Percentiles rank a stretch among this genome's conserved stretches.
Evolutionary conservation across 1,139 yeast species (phyloP).

Genomic region (Taphrina flavorubra): DNA sequence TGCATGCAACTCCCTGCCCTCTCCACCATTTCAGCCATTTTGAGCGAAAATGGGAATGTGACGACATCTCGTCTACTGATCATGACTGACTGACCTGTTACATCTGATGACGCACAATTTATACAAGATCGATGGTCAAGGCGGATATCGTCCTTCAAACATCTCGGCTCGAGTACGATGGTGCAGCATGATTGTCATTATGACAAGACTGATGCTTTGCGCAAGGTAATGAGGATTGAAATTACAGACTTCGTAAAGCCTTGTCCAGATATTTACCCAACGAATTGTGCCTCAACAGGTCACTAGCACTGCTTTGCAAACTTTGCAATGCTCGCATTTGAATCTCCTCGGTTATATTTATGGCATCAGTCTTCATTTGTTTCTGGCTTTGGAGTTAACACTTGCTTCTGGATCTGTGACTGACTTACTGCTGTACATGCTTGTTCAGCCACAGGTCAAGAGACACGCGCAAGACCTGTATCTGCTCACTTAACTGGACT

Average conservation of each 20-base stretch:
- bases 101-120: too few relatives aligned
- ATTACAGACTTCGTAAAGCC: background rate
- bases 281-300: background rate
- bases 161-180: too few relatives aligned
- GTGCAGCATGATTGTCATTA: too few relatives aligned
- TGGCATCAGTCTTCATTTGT: background rate
- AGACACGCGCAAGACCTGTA: background rate
- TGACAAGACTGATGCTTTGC: too few relatives aligned
- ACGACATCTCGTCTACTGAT: background rate
- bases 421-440: background rate
- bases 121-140: too few relatives aligned
- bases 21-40: too few relatives aligned
- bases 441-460: background rate
- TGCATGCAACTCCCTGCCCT: too few relatives aligned
- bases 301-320: background rate
- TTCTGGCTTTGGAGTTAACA: background rate
- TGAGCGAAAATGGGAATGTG: background rate
- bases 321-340: conserved; percentile 1
- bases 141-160: too few relatives aligned
- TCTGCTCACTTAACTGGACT: background rate
- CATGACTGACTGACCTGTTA: too few relatives aligned
- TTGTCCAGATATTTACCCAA: background rate
- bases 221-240: too few relatives aligned
- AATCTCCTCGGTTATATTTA: background rate
- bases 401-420: background rate